Base-by-base conservation (phyloP, 2,329 filamentous ascomycete species). In the Aspergillus ochraceus region DNA sequence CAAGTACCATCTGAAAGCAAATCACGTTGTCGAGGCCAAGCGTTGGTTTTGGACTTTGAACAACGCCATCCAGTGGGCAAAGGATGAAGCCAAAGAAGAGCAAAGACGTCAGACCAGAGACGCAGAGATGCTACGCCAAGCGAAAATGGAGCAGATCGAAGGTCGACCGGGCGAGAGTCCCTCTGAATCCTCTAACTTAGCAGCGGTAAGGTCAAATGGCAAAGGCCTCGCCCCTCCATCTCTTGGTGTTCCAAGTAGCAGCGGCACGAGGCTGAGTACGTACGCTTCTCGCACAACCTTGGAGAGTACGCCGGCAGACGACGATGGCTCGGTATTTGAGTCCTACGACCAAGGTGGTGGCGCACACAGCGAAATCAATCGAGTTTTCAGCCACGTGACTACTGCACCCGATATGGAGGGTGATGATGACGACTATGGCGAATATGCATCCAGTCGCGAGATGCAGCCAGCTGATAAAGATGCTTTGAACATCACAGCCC, bases 1-100 rank as follows among this genome's bases (percentile, higher is more conserved):
- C 74, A 99, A 97, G 78, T 99, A 99, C 74, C 94, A 96, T 52
- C 83, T 99, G 55, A 98, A 97, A 76, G 95, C 95, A 0, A 99
- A 99, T 71, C 95, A 99, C 76, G 90, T 97, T 72, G 94, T 98
- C 29, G 95, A 99, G 76, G 94, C 95, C 6, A 99, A 99, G 78
- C 87, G 95, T 57, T 99, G 95, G 95, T 99, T 96, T 77, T 99
- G 95, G 95, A 91, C 95, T 0, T 81, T 99, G 64, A 99, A 99
- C 79, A 99, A 99, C 74, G 94, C 95, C 6, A 99, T 99, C 53
- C 95, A 98, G 74, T 98, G 92, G 90, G 89, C 92, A 64, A 99
- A 99, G 76, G 95, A 99, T 71, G 95, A 98, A 77, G 93, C 92
- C 8, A 93, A 90, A 67, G 92, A 96, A 74, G 94, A 97, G 69